These are phyloP conservation scores for Ustilago vetiveriae DNA, from an alignment of 1,284 basidiomycete species.

Conservation along the genomic window DNA sequence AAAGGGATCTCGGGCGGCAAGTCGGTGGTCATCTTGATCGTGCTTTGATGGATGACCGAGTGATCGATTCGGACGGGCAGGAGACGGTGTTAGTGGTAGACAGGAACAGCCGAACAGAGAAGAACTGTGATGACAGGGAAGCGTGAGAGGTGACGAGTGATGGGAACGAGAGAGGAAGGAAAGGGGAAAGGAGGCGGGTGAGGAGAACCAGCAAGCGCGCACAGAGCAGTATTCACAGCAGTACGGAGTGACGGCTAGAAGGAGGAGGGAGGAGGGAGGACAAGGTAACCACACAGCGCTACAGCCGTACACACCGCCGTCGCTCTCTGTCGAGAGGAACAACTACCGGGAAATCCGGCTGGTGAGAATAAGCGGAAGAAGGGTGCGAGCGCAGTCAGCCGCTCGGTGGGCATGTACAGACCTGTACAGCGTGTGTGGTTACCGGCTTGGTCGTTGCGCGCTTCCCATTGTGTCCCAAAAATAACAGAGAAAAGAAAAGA, in stretches of 20 bases:
- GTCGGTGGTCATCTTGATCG: slow-evolving; percentile 33
- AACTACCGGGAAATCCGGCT: slow-evolving; percentile 26
- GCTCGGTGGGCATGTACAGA: too few species aligned
- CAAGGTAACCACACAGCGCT: slow-evolving; percentile 1
- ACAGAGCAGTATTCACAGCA: too few species aligned
- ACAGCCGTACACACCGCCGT: too few species aligned
- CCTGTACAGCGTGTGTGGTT: too few species aligned
- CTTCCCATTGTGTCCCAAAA: too few species aligned
- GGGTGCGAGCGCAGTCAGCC: too few species aligned
- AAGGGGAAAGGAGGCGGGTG: not conserved
- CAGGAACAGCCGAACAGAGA: too few species aligned
- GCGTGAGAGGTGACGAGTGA: not conserved
- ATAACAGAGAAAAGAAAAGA: too few species aligned
- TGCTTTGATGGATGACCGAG: not conserved
- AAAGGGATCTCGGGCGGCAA: slow-evolving; percentile 26
- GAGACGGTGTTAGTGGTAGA: too few species aligned
- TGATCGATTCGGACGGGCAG: not conserved
- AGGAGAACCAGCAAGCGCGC: not conserved
- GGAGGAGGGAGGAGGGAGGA: not conserved
- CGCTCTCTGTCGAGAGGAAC: too few species aligned
- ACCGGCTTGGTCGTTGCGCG: too few species aligned
- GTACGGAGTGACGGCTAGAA: not conserved
- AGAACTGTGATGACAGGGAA: too few species aligned
- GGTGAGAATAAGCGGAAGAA: slow-evolving; percentile 26
- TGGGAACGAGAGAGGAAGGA: not conserved